These are phyloP conservation scores for Heterobasidion irregulare DNA, from an alignment of 1,284 basidiomycete species.

Conservation along the genomic window DNA sequence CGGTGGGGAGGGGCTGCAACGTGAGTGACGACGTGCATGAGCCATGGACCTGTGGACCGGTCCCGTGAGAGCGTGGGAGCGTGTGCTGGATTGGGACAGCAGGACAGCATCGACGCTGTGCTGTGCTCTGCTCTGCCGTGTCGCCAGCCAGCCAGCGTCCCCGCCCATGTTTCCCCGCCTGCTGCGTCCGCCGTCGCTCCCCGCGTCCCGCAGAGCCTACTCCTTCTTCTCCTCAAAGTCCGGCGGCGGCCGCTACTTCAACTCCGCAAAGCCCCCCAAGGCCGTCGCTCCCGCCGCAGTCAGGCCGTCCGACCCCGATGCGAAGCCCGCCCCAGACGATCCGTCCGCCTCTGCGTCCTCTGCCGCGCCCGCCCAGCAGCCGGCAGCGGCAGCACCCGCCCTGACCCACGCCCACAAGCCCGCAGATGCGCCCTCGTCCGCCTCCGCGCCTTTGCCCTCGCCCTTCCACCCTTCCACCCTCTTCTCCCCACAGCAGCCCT, in stretches of 20 bases:
- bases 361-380: not conserved
- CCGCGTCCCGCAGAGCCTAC: conserved; percentile 51
- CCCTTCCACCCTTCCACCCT: too few relatives aligned
- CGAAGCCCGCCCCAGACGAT: conserved; percentile 5
- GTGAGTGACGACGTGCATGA: too few relatives aligned
- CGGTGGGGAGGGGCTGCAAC: too few relatives aligned
- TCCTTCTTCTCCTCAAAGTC: conserved; percentile 75
- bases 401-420: not conserved
- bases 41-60: not conserved
- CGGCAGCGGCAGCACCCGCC: not conserved
- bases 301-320: too few relatives aligned
- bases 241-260: conserved; percentile 67
- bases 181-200: conserved; percentile 30
- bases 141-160: too few relatives aligned
- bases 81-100: too few relatives aligned
- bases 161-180: conserved; percentile 32
- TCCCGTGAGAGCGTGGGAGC: too few relatives aligned
- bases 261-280: conserved; percentile 59
- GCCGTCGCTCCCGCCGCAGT: conserved; percentile 27
- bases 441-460: too few relatives aligned
- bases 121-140: conserved; percentile 1
- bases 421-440: not conserved
- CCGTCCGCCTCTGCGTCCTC: not conserved
- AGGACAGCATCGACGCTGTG: not conserved
- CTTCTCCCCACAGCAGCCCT: conserved; percentile 15